phyloP scores from a whole-genome alignment of 2,329 filamentous ascomycete genomes.

The Ophiostoma tasmaniense region DNA sequence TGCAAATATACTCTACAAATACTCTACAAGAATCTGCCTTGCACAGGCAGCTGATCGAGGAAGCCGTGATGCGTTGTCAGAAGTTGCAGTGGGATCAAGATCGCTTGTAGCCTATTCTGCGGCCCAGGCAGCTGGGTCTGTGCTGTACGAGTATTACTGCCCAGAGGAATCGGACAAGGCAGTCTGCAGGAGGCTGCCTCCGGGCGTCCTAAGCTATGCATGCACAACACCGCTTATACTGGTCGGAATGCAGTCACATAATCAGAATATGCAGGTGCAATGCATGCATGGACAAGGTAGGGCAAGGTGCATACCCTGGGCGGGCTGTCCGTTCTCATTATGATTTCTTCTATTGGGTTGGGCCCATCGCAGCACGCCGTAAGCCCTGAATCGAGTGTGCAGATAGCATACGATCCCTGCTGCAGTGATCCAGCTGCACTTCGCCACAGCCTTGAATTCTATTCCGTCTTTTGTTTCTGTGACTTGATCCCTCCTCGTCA shows the following conservation, averaged over 20 bases:
- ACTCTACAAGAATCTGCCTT: neutral
- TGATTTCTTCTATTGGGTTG: neutral
- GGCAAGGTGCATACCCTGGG: neutral
- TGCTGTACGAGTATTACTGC: no score
- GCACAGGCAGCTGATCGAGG: constrained; percentile 1
- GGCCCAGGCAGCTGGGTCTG: neutral
- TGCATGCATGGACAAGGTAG: neutral
- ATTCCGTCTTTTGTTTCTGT: neutral
- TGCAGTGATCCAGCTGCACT: constrained; percentile 5
- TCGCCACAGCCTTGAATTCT: constrained; percentile 2
- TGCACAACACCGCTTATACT: no score
- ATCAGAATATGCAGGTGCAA: neutral
- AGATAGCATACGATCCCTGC: neutral
- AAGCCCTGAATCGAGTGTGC: neutral
- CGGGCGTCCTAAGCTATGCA: neutral
- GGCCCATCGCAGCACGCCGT: neutral
- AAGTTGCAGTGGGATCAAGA: neutral
- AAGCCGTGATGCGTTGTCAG: neutral
- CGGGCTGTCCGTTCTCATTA: neutral
- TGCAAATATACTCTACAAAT: neutral
- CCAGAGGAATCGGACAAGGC: neutral
- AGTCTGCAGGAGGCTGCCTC: constrained; percentile 8
- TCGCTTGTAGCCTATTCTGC: neutral
- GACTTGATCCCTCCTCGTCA: neutral
- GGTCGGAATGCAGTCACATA: neutral